Conservation (phyloP, 2,329 filamentous ascomycete genomes). For the Aspergillus unguis region DNA sequence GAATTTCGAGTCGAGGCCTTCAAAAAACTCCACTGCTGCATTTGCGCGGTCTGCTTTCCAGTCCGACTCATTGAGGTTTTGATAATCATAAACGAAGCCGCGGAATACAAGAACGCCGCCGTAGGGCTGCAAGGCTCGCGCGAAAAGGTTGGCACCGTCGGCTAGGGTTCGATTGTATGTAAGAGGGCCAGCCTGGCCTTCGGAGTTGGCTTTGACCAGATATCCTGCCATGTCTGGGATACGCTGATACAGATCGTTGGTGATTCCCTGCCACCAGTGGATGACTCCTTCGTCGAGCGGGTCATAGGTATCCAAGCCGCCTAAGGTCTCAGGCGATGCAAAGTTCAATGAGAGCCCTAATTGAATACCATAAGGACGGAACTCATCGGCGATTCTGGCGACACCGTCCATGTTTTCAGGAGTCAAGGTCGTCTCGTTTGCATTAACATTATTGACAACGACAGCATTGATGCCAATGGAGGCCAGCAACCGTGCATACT, state of each 20-base stretch:
- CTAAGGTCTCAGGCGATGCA: constrained; percentile 58
- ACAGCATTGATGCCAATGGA: constrained; percentile 66
- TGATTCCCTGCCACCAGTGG: constrained; percentile 61
- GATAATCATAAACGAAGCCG: constrained; percentile 66
- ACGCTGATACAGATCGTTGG: constrained; percentile 55
- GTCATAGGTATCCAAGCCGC: constrained; percentile 60
- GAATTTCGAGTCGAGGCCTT: constrained; percentile 61
- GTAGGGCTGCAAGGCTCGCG: constrained; percentile 54
- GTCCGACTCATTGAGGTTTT: constrained; percentile 51
- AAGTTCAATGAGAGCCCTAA: constrained; percentile 67
- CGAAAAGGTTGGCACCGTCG: constrained; percentile 67
- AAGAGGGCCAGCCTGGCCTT: constrained; percentile 67
- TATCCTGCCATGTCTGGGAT: constrained; percentile 68
- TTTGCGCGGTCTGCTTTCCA: constrained; percentile 69
- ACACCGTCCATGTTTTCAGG: constrained; percentile 60
- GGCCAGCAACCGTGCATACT: constrained; percentile 65
- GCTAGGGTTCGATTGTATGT: constrained; percentile 68
- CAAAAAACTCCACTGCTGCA: constrained; percentile 65
- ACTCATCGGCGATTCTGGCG: constrained; percentile 59
- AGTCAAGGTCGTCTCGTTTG: constrained; percentile 57
- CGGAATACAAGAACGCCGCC: constrained; percentile 67
- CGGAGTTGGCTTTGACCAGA: constrained; percentile 68
- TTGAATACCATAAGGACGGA: constrained; percentile 65
- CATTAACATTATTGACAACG: constrained; percentile 70
- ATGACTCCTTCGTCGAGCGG: constrained; percentile 60